Evolutionary conservation across 2,329 filamentous ascomycete genomes (phyloP).

Genomic region (Cytospora chrysosperma): DNA sequence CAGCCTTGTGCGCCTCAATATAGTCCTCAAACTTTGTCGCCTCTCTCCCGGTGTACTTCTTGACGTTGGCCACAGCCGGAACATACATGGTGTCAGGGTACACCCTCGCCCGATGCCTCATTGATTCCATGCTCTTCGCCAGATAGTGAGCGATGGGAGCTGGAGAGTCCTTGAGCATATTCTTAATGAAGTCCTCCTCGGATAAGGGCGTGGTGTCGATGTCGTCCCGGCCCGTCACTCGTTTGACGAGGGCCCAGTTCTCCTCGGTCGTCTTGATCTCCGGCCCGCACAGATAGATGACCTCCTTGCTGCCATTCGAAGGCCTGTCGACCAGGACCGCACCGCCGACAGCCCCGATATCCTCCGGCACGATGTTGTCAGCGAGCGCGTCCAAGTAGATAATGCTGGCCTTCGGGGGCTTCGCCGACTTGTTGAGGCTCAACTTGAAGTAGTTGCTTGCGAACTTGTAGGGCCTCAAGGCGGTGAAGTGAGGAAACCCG

Average conservation of each 20-base stretch:
- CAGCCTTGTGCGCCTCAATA: conserved; percentile 15
- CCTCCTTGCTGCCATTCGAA: conserved; percentile 29
- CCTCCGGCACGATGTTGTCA: conserved; percentile 42
- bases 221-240: conserved; percentile 33
- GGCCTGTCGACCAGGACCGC: conserved; percentile 37
- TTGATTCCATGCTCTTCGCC: background rate
- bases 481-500: conserved; percentile 37
- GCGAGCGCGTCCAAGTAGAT: conserved; percentile 34
- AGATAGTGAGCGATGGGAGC: background rate
- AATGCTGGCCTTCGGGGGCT: conserved; percentile 31
- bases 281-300: conserved; percentile 39
- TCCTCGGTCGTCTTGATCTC: conserved; percentile 34
- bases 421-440: background rate
- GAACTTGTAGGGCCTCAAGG: conserved; percentile 44
- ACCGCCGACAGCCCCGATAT: conserved; percentile 46
- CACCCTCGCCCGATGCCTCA: background rate
- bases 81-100: background rate
- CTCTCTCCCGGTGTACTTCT: conserved; percentile 19
- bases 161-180: background rate
- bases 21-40: conserved; percentile 19
- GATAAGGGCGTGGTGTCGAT: conserved; percentile 18
- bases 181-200: conserved; percentile 4
- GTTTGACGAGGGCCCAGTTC: conserved; percentile 31
- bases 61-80: conserved; percentile 8
- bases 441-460: conserved; percentile 39